Evolutionary conservation across 805 yeast genomes (phyloP).

Genomic region (Pichia exigua): DNA sequence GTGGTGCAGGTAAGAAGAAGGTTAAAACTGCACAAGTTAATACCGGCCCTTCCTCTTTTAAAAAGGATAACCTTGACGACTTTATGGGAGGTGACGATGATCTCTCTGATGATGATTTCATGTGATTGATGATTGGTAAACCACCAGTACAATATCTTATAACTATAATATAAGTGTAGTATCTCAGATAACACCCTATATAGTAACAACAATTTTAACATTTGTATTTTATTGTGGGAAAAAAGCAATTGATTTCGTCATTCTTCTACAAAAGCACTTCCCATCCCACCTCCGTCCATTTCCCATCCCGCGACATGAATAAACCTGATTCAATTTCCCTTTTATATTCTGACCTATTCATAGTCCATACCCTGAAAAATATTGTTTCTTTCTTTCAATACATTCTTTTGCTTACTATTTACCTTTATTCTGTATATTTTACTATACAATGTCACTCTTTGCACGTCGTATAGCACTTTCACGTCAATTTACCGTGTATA

Average conservation of each 20-base stretch:
- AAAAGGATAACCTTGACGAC: constrained; percentile 59
- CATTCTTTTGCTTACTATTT: not conserved
- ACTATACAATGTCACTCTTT: not conserved
- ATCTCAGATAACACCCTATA: no score
- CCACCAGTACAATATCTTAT: no score
- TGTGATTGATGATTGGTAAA: constrained; percentile 35
- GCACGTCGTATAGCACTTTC: not conserved
- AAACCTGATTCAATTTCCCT: no score
- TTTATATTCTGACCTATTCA: no score
- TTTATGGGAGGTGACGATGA: constrained; percentile 49
- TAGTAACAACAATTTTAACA: no score
- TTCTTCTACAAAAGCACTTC: not conserved
- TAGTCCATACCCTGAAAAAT: no score
- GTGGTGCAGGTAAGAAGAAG: constrained; percentile 95
- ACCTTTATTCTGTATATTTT: not conserved
- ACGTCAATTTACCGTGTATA: not conserved
- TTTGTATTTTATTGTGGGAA: no score
- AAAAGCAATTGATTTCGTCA: no score
- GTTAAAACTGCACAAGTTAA: constrained; percentile 68
- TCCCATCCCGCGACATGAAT: not conserved
- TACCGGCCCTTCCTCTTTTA: constrained; percentile 43
- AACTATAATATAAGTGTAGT: no score
- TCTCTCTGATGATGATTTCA: constrained; percentile 74
- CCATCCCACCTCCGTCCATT: no score
- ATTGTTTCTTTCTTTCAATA: not conserved